Percentiles rank a stretch among this genome's conserved stretches.
phyloP scores from a whole-genome alignment of 1,139 yeast species.

The Saccharomycopsis phalli region DNA sequence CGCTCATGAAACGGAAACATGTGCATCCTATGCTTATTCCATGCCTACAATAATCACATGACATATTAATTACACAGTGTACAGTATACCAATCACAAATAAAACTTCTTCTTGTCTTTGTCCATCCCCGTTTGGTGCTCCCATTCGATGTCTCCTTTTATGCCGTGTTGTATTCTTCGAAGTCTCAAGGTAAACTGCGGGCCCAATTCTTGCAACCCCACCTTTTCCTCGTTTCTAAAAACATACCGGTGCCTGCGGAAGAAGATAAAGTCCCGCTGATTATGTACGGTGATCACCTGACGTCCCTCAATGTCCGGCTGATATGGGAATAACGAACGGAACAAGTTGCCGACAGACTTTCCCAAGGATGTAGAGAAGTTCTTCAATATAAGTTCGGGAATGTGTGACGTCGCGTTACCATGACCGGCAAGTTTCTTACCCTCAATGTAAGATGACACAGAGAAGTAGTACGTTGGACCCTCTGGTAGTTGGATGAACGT shows the following conservation, averaged over 20 bases:
- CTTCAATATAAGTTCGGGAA: conserved; percentile 85
- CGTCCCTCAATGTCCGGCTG: conserved; percentile 91
- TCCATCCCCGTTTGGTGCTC: conserved; percentile 96
- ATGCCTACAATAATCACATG: no score
- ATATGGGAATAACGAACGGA: conserved; percentile 87
- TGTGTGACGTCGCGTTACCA: conserved; percentile 82
- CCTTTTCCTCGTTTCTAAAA: conserved; percentile 81
- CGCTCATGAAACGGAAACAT: no score
- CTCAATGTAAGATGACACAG: conserved; percentile 68
- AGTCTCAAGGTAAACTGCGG: conserved; percentile 91
- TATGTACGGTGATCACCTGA: conserved; percentile 90
- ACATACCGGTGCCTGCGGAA: conserved; percentile 92
- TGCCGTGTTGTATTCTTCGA: conserved; percentile 83
- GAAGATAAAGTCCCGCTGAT: conserved; percentile 90
- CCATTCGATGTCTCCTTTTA: conserved; percentile 90
- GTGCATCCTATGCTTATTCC: background rate
- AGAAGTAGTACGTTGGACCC: conserved; percentile 92
- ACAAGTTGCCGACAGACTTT: conserved; percentile 81
- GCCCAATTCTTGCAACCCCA: conserved; percentile 91
- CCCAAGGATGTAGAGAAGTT: conserved; percentile 91
- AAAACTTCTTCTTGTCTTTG: conserved; percentile 86
- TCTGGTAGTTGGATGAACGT: conserved; percentile 89
- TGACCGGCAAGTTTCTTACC: conserved; percentile 77
- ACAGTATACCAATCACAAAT: no score
- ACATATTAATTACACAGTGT: no score